Percentiles rank a stretch among this genome's conserved stretches.
Evolutionary conservation across 495 filamentous ascomycete species (phyloP).

Genomic region (Aspergillus sparsus): DNA sequence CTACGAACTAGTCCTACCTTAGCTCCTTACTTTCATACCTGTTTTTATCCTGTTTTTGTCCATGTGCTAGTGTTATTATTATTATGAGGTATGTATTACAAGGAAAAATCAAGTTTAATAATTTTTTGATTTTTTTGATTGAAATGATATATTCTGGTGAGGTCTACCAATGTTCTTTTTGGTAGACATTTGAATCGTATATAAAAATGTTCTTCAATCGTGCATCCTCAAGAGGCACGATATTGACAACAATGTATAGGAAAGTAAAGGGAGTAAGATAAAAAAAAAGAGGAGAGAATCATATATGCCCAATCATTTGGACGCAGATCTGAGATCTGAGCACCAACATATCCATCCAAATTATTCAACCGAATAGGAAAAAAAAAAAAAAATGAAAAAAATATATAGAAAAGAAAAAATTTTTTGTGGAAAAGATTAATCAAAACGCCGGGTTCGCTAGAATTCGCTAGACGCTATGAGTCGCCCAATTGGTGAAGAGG

Average conservation of each 20-base stretch:
- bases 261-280: too few species aligned
- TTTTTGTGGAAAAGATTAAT: neutral
- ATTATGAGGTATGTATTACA: too few species aligned
- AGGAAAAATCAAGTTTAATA: too few species aligned
- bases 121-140: too few species aligned
- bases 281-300: neutral
- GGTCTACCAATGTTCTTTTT: neutral
- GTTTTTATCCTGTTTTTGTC: too few species aligned
- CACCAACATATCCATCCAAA: neutral
- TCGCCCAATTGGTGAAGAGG: neutral
- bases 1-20: too few species aligned
- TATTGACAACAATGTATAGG: neutral
- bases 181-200: neutral
- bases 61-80: too few species aligned
- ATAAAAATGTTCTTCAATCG: neutral
- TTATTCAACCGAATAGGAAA: too few species aligned
- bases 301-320: neutral
- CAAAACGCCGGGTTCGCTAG: neutral
- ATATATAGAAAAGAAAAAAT: too few species aligned
- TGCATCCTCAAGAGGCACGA: constrained; percentile 4
- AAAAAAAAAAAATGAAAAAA: too few species aligned
- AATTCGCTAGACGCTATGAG: neutral
- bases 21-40: too few species aligned
- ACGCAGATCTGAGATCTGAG: neutral
- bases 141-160: neutral